Base-by-base conservation (phyloP, 2,329 filamentous ascomycete species). In the Aspergillus udagawae region DNA sequence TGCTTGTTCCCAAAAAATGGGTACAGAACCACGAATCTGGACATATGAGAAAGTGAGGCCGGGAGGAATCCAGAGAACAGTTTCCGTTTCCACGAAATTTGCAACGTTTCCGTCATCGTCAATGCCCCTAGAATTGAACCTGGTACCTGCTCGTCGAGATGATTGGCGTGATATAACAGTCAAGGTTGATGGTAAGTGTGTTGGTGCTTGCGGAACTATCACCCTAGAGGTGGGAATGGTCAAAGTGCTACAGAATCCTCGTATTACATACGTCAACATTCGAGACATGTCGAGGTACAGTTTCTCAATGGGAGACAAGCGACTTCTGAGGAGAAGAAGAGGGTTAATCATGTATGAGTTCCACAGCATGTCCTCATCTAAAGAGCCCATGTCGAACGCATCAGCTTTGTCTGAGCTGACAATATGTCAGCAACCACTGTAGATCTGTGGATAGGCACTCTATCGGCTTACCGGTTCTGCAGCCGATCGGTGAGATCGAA, bases 31-130 rank as follows among this genome's bases (percentile, higher is more conserved):
- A 66, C 94, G 85, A 27, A 95, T 85, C 74, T 99, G 94, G 2
- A 88, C 91, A 73, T 97, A 99, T 0, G 94, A 97, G 71, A 97
- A 97, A 55, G 91, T 86, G 6, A 91, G 84, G 0, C 80, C 81
- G 0, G 86, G 84, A 0, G 90, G 89, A 65, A 88, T 88, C 88
- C 90, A 96, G 69, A 95, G 92, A 44, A 93, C 86, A 0, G 92
- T 96, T 75, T 99, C 94, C 0, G 92, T 94, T 75, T 99, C 94
- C n/a, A 97, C 94, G 74, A 96, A 99, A 73, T 99, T 99, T 59
- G 94, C 92, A 28, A 97, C 94, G 67, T 97, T 91, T 14, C 94
- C 94, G 69, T 97, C 92, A 71, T 99, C 94, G 69, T 99, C 94
- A 62, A 99, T 96, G 42, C 94, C 94, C 64, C 94, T 84, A n/a